A percentile compares a stretch with the other conserved stretches of the same genome.
Evolutionary conservation across 2,329 filamentous ascomycete genomes (phyloP).

Genomic region (Fusarium luffae): DNA sequence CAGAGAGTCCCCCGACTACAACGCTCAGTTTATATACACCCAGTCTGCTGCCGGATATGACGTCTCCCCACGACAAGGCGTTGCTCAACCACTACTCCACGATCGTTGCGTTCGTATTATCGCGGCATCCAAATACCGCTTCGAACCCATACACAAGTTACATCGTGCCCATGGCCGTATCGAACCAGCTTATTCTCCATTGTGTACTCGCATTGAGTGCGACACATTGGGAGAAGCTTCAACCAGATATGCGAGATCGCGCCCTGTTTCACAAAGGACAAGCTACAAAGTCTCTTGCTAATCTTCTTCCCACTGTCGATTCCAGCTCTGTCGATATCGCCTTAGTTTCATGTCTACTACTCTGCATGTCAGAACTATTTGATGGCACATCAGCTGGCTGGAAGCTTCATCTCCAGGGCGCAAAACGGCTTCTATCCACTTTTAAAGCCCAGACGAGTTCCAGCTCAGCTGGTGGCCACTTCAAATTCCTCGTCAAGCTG

Average conservation of each 20-base stretch:
- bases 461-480: not conserved
- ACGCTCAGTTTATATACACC: conserved; percentile 8
- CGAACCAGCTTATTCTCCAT: not conserved
- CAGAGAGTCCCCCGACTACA: not conserved
- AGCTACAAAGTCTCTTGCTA: not conserved
- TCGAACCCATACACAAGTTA: conserved; percentile 10
- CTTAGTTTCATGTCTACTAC: not conserved
- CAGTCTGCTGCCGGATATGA: not conserved
- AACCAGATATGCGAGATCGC: conserved; percentile 7
- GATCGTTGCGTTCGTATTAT: not conserved
- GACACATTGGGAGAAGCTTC: conserved; percentile 13
- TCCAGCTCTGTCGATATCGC: conserved; percentile 1
- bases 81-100: conserved; percentile 7
- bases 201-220: conserved; percentile 5
- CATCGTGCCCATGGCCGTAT: conserved; percentile 1
- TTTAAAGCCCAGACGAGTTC: not conserved
- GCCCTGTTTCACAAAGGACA: conserved; percentile 10
- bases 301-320: not conserved
- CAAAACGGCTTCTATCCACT: not conserved
- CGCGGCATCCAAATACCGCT: not conserved
- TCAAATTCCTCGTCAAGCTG: conserved; percentile 5
- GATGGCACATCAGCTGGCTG: conserved; percentile 8
- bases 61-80: conserved; percentile 8
- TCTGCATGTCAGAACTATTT: conserved; percentile 8
- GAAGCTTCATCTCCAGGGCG: not conserved